These are phyloP conservation scores for Phaeotremella skinneri DNA, from an alignment of 768 basidiomycete genomes.

Conservation along the genomic window DNA sequence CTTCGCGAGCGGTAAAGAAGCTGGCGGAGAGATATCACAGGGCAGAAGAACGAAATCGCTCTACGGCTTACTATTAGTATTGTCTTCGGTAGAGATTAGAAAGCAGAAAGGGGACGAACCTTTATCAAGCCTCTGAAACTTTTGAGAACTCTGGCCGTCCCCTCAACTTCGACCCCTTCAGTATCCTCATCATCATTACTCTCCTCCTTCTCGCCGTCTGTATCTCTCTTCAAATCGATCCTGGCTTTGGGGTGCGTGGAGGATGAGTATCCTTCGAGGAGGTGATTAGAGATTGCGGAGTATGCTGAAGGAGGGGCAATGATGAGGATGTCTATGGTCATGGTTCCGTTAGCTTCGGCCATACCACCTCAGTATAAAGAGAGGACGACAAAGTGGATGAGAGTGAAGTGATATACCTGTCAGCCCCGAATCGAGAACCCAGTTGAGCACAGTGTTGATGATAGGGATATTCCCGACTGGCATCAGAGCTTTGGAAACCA, in stretches of 20 bases:
- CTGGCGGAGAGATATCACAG: conserved; percentile 83
- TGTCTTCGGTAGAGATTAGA: not conserved
- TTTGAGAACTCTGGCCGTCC: conserved; percentile 58
- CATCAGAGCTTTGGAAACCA: conserved; percentile 73
- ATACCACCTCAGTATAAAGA: conserved; percentile 10
- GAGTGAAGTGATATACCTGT: conserved; percentile 58
- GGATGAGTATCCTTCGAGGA: conserved; percentile 71
- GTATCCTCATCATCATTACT: conserved; percentile 45
- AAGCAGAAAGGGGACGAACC: conserved; percentile 40
- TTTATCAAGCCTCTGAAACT: conserved; percentile 73
- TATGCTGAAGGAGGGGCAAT: conserved; percentile 65
- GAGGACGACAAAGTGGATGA: too few relatives aligned
- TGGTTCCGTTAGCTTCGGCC: not conserved
- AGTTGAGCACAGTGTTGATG: conserved; percentile 75
- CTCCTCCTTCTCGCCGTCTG: conserved; percentile 42
- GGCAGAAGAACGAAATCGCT: conserved; percentile 84
- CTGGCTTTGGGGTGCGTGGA: conserved; percentile 62
- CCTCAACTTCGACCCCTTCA: conserved; percentile 22
- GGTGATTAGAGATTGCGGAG: conserved; percentile 73
- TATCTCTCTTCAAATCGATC: conserved; percentile 73
- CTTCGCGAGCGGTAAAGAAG: conserved; percentile 64
- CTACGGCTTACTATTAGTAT: conserved; percentile 27
- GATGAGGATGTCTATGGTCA: conserved; percentile 69
- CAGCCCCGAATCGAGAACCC: conserved; percentile 84
- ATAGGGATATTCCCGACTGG: conserved; percentile 85